A percentile compares a stretch with the other conserved stretches of the same genome.
Conservation (phyloP, 257 asterid genomes). For the Cordia subcordata region DNA sequence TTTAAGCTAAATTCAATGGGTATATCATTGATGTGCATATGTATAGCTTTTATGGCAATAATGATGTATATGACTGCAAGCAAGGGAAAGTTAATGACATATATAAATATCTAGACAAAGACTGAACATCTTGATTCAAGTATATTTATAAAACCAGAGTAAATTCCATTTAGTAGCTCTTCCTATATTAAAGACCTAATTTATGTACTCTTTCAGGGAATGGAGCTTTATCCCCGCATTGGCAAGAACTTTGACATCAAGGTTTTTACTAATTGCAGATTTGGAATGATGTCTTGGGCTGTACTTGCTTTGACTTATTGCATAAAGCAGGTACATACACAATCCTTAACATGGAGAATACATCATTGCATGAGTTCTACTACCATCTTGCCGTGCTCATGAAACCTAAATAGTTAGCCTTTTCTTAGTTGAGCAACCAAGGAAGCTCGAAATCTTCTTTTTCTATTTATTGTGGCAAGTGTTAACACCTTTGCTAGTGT, state of each 20-base stretch:
- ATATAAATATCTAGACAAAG: no score
- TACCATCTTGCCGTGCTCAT: no score
- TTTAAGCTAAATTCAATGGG: neutral
- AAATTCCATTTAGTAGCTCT: neutral
- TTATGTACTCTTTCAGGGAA: slow-evolving; percentile 56
- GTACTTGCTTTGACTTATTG: slow-evolving; percentile 93
- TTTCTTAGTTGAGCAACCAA: no score
- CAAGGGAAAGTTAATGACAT: neutral
- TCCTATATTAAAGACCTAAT: slow-evolving; percentile 9
- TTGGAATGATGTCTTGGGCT: slow-evolving; percentile 99
- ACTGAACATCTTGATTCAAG: neutral
- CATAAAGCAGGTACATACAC: slow-evolving; percentile 76
- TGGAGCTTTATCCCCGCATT: slow-evolving; percentile 97
- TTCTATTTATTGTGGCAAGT: no score
- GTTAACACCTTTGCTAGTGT: no score
- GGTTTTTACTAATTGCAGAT: slow-evolving; percentile 95
- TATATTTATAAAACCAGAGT: neutral
- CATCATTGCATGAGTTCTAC: no score
- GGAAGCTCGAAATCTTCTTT: no score
- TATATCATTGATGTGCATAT: no score
- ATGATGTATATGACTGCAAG: no score
- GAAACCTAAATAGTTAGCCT: no score
- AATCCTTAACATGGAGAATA: neutral
- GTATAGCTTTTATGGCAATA: no score
- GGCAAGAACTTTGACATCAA: slow-evolving; percentile 93